Evolutionary conservation across 1,284 basidiomycete genomes (phyloP), one percentile per base, ranked within the genome.

Genomic region (Pterula multifida): DNA sequence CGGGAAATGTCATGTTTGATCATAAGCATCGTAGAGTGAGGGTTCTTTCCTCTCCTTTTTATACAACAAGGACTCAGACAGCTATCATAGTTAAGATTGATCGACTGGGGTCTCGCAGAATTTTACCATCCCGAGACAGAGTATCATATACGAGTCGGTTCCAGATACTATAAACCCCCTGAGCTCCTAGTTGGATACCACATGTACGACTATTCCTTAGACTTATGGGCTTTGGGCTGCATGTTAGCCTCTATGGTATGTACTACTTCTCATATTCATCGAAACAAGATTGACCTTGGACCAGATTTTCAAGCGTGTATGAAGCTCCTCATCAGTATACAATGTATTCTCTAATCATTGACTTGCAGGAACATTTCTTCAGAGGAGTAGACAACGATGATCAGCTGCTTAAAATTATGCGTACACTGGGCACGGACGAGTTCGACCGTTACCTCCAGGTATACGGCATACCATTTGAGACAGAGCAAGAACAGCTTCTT

Each of bases 61-160:
- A 28, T 50, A 45, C n/a, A 36, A 36, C 26, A 22, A 48, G 47
- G 32, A 24, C 28, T 42, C 36, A 46, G 47, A 48, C 45, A 47
- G 48, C 50, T 26, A 44, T 26, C 55, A 12, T 57, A 86, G 81
- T 68, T 92, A 48, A 78, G 89, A 22, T 67, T 93, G 52, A 93
- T 93, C 58, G 90, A 94, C 68, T 94, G 90, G 90, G 90, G 90
- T 51, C 68, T 94, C 25, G 90, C 90, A 47, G 90, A 94, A 63
- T 94, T 93, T 67, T 94, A 93, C 64, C 89, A 90, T 59, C 88
- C 89, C 2, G 78, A 79, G 49, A 87, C 84, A 25, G 82, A 90
- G 55, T 90, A 91, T 68, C 90, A 92, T 59, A 86, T 91, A 52
- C 80, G 90, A 12, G 90, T 93, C 6, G 90, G 88, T n/a, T 88